These are phyloP conservation scores for Guadua angustifolia DNA, from an alignment of 176 grass and related monocot genomes.

Conservation along the genomic window DNA sequence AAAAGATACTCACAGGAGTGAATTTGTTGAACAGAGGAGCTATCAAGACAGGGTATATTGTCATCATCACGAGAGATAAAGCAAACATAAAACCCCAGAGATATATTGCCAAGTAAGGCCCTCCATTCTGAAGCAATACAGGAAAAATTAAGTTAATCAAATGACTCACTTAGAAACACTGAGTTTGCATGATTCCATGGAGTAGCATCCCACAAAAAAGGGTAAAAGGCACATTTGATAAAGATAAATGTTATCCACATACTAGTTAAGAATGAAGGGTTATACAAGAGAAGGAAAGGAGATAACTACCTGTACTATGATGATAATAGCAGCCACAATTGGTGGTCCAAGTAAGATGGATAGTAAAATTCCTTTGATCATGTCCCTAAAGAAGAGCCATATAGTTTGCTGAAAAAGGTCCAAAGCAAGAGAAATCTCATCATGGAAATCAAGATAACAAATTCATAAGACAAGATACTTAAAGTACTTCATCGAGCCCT, in stretches of 20 bases:
- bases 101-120: constrained; percentile 96
- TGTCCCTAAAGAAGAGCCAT: constrained; percentile 91
- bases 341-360: constrained; percentile 84
- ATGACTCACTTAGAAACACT: neutral
- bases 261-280: constrained; percentile 8
- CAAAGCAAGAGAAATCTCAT: constrained; percentile 34
- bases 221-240: neutral
- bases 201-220: neutral
- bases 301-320: constrained; percentile 79
- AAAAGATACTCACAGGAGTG: constrained; percentile 82
- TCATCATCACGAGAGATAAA: constrained; percentile 89
- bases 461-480: constrained; percentile 1
- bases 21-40: constrained; percentile 99
- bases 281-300: constrained; percentile 33
- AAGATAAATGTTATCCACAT: neutral
- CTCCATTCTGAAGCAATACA: constrained; percentile 85
- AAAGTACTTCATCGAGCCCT: neutral
- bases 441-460: constrained; percentile 17
- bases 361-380: constrained; percentile 87
- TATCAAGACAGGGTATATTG: constrained; percentile 87
- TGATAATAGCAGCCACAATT: constrained; percentile 87
- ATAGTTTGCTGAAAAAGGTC: constrained; percentile 79
- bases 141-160: constrained; percentile 30
- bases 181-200: neutral
- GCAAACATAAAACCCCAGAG: constrained; percentile 98